Conservation (phyloP, 78 protist species). For the Emiliania huxleyi region DNA sequence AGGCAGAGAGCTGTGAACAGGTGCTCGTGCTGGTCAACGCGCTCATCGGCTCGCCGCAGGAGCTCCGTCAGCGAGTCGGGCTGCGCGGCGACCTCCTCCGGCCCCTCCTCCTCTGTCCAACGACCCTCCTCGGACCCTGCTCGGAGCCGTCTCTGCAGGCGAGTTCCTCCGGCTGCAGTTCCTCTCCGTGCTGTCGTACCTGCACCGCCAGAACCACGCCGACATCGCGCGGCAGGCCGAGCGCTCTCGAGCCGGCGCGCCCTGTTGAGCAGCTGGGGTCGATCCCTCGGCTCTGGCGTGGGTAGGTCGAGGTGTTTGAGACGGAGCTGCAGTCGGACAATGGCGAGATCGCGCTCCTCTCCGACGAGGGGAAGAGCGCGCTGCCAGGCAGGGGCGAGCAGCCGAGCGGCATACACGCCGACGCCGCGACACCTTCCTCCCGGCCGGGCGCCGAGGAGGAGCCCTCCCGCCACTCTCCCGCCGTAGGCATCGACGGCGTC, state of each 20-base stretch:
- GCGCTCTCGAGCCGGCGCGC: no score
- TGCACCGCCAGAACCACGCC: neutral
- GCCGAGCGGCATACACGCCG: no score
- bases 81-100: neutral
- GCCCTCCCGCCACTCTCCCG: no score
- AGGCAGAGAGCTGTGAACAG: no score
- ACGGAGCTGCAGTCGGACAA: neutral
- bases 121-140: no score
- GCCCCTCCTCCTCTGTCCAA: neutral
- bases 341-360: neutral
- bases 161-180: neutral
- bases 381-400: neutral
- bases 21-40: neutral
- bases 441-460: no score
- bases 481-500: no score
- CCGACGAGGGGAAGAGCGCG: neutral
- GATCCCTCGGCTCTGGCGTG: neutral
- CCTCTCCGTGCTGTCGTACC: neutral
- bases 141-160: no score
- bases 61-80: neutral
- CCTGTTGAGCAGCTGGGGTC: no score
- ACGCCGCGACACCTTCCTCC: no score
- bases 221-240: neutral
- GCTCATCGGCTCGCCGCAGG: neutral
- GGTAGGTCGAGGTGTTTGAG: neutral